Evolutionary conservation across 768 basidiomycete genomes (phyloP).

Genomic region (Neoboletus brunneissimus): DNA sequence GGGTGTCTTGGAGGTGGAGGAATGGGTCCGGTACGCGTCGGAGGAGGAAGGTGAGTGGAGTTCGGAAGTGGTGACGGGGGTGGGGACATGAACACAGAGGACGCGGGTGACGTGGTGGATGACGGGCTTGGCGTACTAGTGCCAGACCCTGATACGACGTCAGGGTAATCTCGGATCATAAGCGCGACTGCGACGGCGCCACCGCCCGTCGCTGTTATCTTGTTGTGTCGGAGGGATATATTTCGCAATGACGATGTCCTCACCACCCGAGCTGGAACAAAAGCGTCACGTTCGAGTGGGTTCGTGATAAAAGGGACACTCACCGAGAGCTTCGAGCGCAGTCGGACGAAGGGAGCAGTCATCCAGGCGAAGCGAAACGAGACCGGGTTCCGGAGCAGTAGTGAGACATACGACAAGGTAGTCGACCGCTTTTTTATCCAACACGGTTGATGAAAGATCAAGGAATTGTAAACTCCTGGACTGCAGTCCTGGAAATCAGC

Average conservation of each 20-base stretch:
- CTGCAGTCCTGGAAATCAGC: conserved; percentile 35
- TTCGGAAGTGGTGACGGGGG: conserved; percentile 34
- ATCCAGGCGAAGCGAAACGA: conserved; percentile 83
- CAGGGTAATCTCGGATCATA: conserved; percentile 96
- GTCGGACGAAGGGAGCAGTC: conserved; percentile 76
- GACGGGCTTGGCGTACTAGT: conserved; percentile 1
- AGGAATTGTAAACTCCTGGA: conserved; percentile 79
- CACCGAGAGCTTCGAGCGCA: conserved; percentile 78
- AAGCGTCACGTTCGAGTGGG: not conserved
- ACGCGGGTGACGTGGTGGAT: conserved; percentile 10
- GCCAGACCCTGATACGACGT: conserved; percentile 47
- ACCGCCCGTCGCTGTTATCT: conserved; percentile 79
- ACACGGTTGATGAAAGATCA: conserved; percentile 80
- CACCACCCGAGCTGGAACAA: conserved; percentile 64
- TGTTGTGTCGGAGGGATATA: conserved; percentile 87
- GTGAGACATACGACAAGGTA: conserved; percentile 71
- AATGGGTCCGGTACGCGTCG: conserved; percentile 37
- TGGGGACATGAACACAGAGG: conserved; percentile 30
- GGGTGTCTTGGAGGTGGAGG: conserved; percentile 53
- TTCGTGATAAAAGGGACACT: conserved; percentile 25
- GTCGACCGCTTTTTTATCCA: conserved; percentile 86
- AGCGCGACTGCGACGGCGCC: conserved; percentile 91
- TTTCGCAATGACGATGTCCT: conserved; percentile 83
- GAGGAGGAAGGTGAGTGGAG: conserved; percentile 17
- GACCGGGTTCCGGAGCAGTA: conserved; percentile 36